Conservation (phyloP, 352 stramenopile species). For the Phytophthora crassamura region DNA sequence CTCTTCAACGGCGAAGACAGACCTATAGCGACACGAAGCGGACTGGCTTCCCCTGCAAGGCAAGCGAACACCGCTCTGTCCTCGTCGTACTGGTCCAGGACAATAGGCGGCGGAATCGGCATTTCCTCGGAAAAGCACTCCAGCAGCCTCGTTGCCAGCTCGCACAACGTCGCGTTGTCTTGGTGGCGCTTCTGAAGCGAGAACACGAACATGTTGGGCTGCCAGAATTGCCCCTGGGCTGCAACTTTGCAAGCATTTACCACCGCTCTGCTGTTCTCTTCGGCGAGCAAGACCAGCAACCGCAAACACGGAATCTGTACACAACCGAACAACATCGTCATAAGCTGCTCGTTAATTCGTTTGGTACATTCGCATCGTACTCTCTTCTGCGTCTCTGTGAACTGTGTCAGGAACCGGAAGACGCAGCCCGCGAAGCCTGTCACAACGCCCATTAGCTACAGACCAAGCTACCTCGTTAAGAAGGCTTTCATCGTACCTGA, state of each 20-base stretch:
- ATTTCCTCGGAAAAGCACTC: constrained; percentile 54
- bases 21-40: constrained; percentile 1
- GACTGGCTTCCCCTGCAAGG: not conserved
- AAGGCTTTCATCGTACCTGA: constrained; percentile 40
- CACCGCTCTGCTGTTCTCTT: constrained; percentile 55
- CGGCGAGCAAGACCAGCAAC: constrained; percentile 61
- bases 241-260: constrained; percentile 67
- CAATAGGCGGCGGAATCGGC: constrained; percentile 62
- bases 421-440: constrained; percentile 66
- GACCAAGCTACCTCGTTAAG: not conserved
- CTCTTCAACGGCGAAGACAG: constrained; percentile 12
- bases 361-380: constrained; percentile 38
- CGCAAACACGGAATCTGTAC: constrained; percentile 60
- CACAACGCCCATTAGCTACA: constrained; percentile 2
- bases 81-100: constrained; percentile 36
- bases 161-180: constrained; percentile 52
- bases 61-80: not conserved
- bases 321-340: constrained; percentile 12
- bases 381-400: constrained; percentile 60
- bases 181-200: constrained; percentile 76
- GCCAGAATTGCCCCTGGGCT: constrained; percentile 70
- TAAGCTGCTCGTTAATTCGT: not conserved
- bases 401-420: constrained; percentile 63
- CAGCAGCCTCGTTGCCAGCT: constrained; percentile 51
- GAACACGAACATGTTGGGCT: constrained; percentile 85